A percentile compares a stretch with the other conserved stretches of the same genome.
These are phyloP conservation scores for Botryosphaeria dothidea DNA, from an alignment of 2,329 filamentous ascomycete genomes.

Conservation along the genomic window DNA sequence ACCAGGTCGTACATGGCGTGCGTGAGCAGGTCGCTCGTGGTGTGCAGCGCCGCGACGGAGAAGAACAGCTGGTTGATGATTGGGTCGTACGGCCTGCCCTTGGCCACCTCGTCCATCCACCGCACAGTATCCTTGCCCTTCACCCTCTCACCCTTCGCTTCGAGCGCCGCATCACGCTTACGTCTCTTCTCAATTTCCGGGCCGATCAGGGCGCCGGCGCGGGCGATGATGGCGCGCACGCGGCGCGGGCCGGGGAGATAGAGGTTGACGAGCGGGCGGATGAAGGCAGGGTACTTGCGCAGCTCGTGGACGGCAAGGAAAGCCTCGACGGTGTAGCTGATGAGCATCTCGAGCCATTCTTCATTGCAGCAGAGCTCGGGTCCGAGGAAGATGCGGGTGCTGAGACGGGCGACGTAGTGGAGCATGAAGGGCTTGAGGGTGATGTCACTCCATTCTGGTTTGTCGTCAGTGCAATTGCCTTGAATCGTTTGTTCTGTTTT, in stretches of 20 bases:
- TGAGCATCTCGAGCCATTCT: constrained; percentile 39
- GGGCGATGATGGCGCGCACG: constrained; percentile 32
- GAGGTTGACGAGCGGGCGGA: constrained; percentile 36
- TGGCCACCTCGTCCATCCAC: constrained; percentile 27
- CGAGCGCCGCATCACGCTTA: constrained; percentile 12
- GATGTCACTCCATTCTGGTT: constrained; percentile 21
- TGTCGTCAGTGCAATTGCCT: too few relatives aligned
- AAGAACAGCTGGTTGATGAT: constrained; percentile 21
- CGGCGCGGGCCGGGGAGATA: constrained; percentile 37
- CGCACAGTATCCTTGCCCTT: constrained; percentile 28
- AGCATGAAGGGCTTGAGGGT: constrained; percentile 29
- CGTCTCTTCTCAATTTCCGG: constrained; percentile 35
- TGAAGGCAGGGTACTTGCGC: constrained; percentile 34
- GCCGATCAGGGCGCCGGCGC: constrained; percentile 35
- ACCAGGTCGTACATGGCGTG: constrained; percentile 28
- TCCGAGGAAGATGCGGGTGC: constrained; percentile 44
- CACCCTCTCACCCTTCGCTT: constrained; percentile 24
- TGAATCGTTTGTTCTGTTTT: too few relatives aligned
- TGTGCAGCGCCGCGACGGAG: constrained; percentile 24
- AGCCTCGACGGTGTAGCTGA: constrained; percentile 37
- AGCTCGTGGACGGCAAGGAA: constrained; percentile 35
- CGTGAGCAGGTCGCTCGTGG: constrained; percentile 28
- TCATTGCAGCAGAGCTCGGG: constrained; percentile 37
- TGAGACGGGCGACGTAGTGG: constrained; percentile 40
- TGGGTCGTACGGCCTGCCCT: constrained; percentile 22